These are phyloP conservation scores for Penicillium vulpinum DNA, from an alignment of 2,329 filamentous ascomycete genomes.

Conservation along the genomic window DNA sequence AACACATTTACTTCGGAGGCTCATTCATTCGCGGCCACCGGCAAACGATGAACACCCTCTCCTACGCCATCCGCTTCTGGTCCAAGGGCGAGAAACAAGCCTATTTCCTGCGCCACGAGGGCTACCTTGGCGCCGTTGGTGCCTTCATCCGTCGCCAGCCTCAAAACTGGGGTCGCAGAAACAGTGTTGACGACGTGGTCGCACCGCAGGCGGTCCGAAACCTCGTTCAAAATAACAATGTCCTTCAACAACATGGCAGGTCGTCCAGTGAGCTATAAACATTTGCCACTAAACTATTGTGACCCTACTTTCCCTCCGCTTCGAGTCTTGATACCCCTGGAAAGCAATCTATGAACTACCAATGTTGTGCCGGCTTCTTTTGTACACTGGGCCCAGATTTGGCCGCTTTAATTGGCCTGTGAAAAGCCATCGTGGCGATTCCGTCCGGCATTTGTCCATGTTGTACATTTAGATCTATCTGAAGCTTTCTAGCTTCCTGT, in stretches of 20 bases:
- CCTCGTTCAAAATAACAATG: slow-evolving; percentile 16
- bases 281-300: neutral
- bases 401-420: neutral
- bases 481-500: neutral
- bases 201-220: slow-evolving; percentile 29
- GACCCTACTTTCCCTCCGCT: neutral
- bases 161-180: slow-evolving; percentile 82
- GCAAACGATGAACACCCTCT: slow-evolving; percentile 96
- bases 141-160: slow-evolving; percentile 92
- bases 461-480: neutral
- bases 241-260: slow-evolving; percentile 16
- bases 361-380: neutral
- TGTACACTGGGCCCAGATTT: neutral
- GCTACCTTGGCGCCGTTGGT: slow-evolving; percentile 89
- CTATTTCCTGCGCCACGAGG: slow-evolving; percentile 93
- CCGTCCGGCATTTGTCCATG: neutral
- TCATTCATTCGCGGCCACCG: slow-evolving; percentile 94
- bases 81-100: slow-evolving; percentile 90
- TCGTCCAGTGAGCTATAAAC: slow-evolving; percentile 16
- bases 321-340: slow-evolving; percentile 8
- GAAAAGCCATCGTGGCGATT: neutral
- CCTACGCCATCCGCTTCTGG: slow-evolving; percentile 98
- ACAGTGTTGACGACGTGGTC: slow-evolving; percentile 64
- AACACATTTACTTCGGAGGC: slow-evolving; percentile 95
- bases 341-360: neutral